Base-by-base conservation (phyloP, 1,284 basidiomycete genomes). In the Fomitopsis schrenkii region DNA sequence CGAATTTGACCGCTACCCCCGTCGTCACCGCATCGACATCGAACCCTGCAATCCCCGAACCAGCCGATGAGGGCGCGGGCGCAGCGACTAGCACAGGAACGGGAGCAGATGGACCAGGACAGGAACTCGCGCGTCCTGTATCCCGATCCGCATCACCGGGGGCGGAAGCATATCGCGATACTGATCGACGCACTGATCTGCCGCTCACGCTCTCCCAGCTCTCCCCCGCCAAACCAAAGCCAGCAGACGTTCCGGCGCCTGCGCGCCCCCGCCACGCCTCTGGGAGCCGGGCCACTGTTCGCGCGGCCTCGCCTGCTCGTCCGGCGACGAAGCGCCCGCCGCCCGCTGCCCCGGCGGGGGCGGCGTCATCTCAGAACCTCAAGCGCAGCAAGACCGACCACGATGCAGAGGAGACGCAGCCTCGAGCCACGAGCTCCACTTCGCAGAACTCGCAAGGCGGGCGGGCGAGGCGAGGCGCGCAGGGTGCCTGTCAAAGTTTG, bases 301-400 rank as follows among this genome's bases (percentile, higher is more conserved):
- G 45, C 19, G 59, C 19, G 52, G 59, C 62, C 46, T 68, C 71
- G 35, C 70, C 70, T 54, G 64, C 69, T 63, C 68, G 67, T 35
- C 41, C 59, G 19, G 69, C 70, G 14, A 57, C 66, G 54, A 74
- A 74, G 64, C 71, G 72, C 66, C 55, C 68, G 46, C 64, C 64
- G 46, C 67, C 71, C 62, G 62, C 69, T 56, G 65, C 57, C 30
- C 35, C 55, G 7, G n/a, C 35, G 15, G 35, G 9, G 15, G 64
- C 63, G 17, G 38, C 53, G 36, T 38, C 59, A 17, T 38, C 46
- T 19, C 58, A 48, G 56, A 62, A 40, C 46, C 60, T 54, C 59
- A 69, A 68, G 55, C 61, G 65, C 59, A 66, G 61, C 61, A 71
- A 69, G 65, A 66, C 63, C 14, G 58, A 61, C 2, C 48, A 33